Percentiles rank a stretch among this genome's conserved stretches.
Evolutionary conservation across 176 grass and related monocot species (phyloP).

Genomic region (Rhipidocladum racemiflorum): DNA sequence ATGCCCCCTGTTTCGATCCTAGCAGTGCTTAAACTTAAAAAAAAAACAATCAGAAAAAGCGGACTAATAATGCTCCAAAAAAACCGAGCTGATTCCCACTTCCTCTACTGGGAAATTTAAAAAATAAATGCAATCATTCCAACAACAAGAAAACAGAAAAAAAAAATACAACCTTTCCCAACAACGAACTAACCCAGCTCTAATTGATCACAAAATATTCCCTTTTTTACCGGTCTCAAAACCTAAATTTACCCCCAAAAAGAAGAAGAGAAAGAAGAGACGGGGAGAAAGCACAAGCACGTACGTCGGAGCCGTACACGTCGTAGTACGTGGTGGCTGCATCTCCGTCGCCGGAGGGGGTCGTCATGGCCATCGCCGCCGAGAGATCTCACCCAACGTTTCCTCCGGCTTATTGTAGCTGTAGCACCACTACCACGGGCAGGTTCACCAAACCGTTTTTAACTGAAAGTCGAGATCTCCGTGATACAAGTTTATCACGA

Average conservation of each 20-base stretch:
- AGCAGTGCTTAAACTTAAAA: neutral
- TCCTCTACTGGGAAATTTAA: neutral
- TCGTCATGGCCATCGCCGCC: conserved; percentile 27
- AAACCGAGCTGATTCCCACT: neutral
- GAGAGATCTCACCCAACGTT: no score
- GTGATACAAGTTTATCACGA: no score
- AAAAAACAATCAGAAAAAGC: neutral
- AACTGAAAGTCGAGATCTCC: no score
- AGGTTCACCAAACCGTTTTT: no score
- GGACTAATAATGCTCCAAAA: neutral
- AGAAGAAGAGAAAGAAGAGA: neutral
- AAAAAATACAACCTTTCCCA: neutral
- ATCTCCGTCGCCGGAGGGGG: conserved; percentile 10
- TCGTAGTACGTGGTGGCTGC: conserved; percentile 43
- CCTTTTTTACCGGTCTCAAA: neutral
- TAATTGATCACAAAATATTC: neutral
- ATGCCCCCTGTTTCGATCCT: neutral
- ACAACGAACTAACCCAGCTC: neutral
- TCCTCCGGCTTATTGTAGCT: neutral
- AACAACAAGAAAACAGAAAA: neutral
- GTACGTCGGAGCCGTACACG: conserved; percentile 59
- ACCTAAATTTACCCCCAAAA: neutral
- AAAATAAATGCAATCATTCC: neutral
- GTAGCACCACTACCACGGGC: neutral
- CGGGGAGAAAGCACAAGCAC: neutral